Percentiles rank a stretch among this genome's conserved stretches.
Conservation (phyloP, 441 rosid genomes). For the Manihot esculenta region DNA sequence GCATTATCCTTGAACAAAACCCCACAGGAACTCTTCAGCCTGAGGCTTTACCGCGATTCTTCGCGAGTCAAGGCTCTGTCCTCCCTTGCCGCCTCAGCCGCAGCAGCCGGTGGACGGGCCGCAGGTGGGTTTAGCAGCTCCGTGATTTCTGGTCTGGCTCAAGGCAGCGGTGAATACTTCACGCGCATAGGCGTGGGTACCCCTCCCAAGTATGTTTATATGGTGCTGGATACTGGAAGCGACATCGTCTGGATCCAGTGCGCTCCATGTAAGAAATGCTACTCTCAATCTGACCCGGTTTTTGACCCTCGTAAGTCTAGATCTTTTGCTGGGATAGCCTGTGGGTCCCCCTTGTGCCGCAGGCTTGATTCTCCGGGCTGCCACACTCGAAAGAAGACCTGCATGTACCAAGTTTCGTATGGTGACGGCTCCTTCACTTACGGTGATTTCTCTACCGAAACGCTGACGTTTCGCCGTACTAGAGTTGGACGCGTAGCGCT, state of each 20-base stretch:
- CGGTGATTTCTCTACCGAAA: slow-evolving; percentile 83
- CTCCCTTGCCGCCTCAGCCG: slow-evolving; percentile 36
- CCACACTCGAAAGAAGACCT: slow-evolving; percentile 37
- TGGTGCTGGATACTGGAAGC: slow-evolving; percentile 95
- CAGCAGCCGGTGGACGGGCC: slow-evolving; percentile 26
- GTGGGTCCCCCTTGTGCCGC: slow-evolving; percentile 67
- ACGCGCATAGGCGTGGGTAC: slow-evolving; percentile 89
- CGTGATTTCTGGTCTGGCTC: slow-evolving; percentile 75
- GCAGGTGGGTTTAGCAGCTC: slow-evolving; percentile 65
- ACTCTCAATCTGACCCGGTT: slow-evolving; percentile 75
- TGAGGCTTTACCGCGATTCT: slow-evolving; percentile 61
- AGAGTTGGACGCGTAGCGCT: slow-evolving; percentile 64
- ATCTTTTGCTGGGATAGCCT: slow-evolving; percentile 48
- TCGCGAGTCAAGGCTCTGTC: slow-evolving; percentile 44
- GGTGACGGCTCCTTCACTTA: slow-evolving; percentile 88
- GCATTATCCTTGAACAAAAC: slow-evolving; percentile 49
- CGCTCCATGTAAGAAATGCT: slow-evolving; percentile 79
- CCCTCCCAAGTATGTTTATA: slow-evolving; percentile 62
- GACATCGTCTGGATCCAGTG: slow-evolving; percentile 95
- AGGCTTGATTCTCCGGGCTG: slow-evolving; percentile 70
- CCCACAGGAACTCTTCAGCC: slow-evolving; percentile 52
- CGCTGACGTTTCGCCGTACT: slow-evolving; percentile 62
- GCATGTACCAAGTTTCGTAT: slow-evolving; percentile 84
- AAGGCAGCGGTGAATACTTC: slow-evolving; percentile 93
- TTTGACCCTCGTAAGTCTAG: slow-evolving; percentile 71